phyloP scores from a whole-genome alignment of 345 rosid genomes.

The Populus pruinosa region DNA sequence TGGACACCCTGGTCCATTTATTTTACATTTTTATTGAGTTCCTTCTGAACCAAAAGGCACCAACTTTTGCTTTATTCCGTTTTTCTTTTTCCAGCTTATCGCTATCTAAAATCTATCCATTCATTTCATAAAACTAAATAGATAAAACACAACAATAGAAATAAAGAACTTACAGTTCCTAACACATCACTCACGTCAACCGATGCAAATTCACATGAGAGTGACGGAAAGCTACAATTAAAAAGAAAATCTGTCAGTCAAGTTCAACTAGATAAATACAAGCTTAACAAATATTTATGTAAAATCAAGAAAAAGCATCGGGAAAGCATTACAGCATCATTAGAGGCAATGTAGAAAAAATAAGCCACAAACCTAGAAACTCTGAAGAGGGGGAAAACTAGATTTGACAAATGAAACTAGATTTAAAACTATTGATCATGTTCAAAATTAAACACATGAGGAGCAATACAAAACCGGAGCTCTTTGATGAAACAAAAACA shows the following conservation, averaged over 20 bases:
- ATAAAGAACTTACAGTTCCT: slow-evolving; percentile 87
- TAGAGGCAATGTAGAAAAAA: background rate
- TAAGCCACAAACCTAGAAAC: background rate
- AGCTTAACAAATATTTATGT: background rate
- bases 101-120: background rate
- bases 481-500: background rate
- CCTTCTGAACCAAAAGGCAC: background rate
- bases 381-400: background rate
- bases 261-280: slow-evolving; percentile 9
- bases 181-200: slow-evolving; percentile 89
- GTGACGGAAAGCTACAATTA: slow-evolving; percentile 80
- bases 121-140: background rate
- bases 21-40: background rate
- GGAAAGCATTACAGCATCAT: background rate
- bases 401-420: background rate
- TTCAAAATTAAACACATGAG: background rate
- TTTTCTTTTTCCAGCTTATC: background rate
- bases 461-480: background rate
- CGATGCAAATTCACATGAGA: slow-evolving; percentile 97
- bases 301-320: background rate
- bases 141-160: background rate
- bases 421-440: background rate
- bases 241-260: slow-evolving; percentile 29
- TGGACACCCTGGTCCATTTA: background rate
- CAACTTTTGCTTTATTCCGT: background rate